Evolutionary conservation across 164 flowering plant genomes (phyloP).

Genomic region (Liriodendron chinense): DNA sequence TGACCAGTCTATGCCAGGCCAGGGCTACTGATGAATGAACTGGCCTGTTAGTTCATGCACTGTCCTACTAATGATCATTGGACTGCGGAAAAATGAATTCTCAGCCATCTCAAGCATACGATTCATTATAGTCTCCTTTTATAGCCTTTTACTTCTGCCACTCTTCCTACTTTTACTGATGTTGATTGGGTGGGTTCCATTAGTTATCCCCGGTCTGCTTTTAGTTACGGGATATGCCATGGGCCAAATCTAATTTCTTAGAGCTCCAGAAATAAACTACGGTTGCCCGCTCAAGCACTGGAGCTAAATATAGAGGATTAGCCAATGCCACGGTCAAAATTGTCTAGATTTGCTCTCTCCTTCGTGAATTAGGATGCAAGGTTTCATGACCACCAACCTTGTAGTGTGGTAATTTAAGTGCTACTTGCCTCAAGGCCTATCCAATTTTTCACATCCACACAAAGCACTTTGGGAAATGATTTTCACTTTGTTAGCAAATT

Average conservation of each 20-base stretch:
- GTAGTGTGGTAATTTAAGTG: too few species aligned
- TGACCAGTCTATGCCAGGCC: too few species aligned
- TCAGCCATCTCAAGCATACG: background rate
- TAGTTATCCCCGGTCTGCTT: background rate
- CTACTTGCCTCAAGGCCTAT: too few species aligned
- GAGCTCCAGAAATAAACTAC: background rate
- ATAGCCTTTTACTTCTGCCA: background rate
- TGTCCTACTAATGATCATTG: background rate
- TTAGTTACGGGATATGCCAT: background rate
- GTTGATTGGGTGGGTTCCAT: background rate
- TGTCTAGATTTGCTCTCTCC: background rate
- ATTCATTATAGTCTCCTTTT: background rate
- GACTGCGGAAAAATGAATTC: background rate
- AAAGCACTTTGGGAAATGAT: too few species aligned
- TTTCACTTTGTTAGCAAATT: too few species aligned
- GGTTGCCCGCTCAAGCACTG: background rate
- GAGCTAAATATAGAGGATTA: background rate
- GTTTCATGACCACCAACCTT: too few species aligned
- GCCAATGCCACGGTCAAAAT: background rate
- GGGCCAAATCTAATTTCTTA: conserved; percentile 1
- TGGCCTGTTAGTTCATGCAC: conserved; percentile 3
- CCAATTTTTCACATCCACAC: too few species aligned
- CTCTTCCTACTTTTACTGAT: background rate
- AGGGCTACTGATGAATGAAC: too few species aligned
- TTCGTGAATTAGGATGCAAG: background rate